Evolutionary conservation across 148 eudicot species (phyloP).

Genomic region (Persicaria maculosa): DNA sequence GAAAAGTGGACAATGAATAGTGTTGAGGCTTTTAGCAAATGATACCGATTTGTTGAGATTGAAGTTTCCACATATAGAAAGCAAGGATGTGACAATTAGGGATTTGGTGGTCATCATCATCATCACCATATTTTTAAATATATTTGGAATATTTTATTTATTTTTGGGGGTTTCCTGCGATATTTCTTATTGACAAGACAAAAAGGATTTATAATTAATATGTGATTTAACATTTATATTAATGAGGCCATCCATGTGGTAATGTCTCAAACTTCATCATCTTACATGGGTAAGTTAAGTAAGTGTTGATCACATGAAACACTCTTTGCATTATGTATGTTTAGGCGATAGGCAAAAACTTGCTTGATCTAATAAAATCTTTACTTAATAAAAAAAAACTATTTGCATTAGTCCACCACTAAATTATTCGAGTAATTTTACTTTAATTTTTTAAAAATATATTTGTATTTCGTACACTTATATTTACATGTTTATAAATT

Average conservation of each 20-base stretch:
- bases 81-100: constrained; percentile 2
- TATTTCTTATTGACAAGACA: constrained; percentile 32
- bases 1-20: neutral
- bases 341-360: too few species aligned
- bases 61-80: constrained; percentile 2
- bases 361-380: too few species aligned
- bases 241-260: constrained; percentile 61
- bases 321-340: too few species aligned
- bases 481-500: too few species aligned
- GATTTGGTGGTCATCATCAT: constrained; percentile 4
- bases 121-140: neutral
- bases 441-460: too few species aligned
- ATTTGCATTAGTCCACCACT: too few species aligned
- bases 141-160: neutral
- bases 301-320: too few species aligned
- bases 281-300: constrained; percentile 26
- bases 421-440: too few species aligned
- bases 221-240: constrained; percentile 45
- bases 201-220: constrained; percentile 29
- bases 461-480: too few species aligned
- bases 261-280: constrained; percentile 37
- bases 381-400: too few species aligned
- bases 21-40: neutral
- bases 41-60: neutral
- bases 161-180: neutral